Percentiles rank a stretch among this genome's conserved stretches.
Evolutionary conservation across 768 basidiomycete genomes (phyloP).

Genomic region (Hortiboletus campestris): DNA sequence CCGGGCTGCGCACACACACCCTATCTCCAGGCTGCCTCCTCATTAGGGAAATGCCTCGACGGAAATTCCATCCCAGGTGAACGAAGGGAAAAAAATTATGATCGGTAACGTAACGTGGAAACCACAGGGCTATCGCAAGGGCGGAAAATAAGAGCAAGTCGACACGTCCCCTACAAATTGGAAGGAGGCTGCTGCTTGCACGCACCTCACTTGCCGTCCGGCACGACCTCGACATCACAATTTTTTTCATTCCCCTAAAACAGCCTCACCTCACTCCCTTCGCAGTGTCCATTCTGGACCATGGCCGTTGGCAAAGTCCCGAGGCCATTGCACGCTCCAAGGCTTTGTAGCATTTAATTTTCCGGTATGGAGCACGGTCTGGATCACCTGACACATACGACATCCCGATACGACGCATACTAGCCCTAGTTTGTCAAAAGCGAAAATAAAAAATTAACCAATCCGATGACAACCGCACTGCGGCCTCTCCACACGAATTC

Average conservation of each 20-base stretch:
- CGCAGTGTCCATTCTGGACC: background rate
- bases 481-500: conserved; percentile 4
- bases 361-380: conserved; percentile 6
- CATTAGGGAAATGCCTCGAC: conserved; percentile 13
- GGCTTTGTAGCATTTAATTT: conserved; percentile 4
- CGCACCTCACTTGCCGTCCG: conserved; percentile 19
- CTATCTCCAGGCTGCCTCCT: conserved; percentile 22
- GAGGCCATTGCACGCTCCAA: conserved; percentile 9
- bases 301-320: background rate
- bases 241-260: conserved; percentile 27
- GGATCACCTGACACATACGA: conserved; percentile 21
- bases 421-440: background rate
- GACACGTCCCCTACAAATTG: conserved; percentile 10
- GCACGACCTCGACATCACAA: conserved; percentile 5
- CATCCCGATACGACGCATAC: conserved; percentile 8
- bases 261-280: conserved; percentile 15
- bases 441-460: conserved; percentile 1
- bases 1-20: conserved; percentile 6
- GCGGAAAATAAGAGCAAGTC: conserved; percentile 21
- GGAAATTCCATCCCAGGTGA: conserved; percentile 13
- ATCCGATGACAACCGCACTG: conserved; percentile 8
- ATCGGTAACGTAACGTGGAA: conserved; percentile 29
- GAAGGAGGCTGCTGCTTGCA: conserved; percentile 14
- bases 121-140: conserved; percentile 6
- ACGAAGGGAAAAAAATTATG: conserved; percentile 6